phyloP scores from a whole-genome alignment of 2,329 filamentous ascomycete species.

The Immersiporthe knoxdaviesiana region DNA sequence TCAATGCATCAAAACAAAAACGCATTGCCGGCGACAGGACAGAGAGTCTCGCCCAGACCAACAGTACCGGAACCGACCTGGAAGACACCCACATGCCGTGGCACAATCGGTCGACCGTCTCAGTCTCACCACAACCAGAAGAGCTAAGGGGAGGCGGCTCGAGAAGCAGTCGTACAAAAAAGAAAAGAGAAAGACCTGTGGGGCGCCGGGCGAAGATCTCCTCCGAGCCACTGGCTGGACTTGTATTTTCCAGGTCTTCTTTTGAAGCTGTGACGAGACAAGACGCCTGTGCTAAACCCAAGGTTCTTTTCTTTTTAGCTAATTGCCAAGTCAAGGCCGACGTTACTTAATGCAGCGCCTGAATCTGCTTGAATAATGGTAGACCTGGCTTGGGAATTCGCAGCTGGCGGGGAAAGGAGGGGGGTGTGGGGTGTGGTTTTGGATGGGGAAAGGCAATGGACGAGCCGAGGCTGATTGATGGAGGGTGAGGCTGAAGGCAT shows the following conservation, averaged over 20 bases:
- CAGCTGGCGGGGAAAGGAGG: neutral
- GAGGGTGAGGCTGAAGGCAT: conserved; percentile 3
- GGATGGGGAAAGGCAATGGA: neutral
- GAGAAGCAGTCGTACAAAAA: neutral
- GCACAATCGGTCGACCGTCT: neutral
- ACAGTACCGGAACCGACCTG: neutral
- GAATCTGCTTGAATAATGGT: neutral
- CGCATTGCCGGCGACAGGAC: neutral
- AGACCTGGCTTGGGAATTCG: neutral
- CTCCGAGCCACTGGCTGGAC: neutral
- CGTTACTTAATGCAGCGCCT: conserved; percentile 1
- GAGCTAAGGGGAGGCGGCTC: neutral
- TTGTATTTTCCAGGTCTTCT: neutral
- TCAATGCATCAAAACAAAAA: conserved; percentile 4
- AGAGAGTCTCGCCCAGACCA: neutral
- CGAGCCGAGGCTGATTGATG: neutral
- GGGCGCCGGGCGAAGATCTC: conserved; percentile 1
- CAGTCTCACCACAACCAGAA: neutral
- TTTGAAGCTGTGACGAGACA: conserved; percentile 9
- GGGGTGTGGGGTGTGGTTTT: neutral
- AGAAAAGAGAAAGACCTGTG: neutral
- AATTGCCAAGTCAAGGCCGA: neutral
- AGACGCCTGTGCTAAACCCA: neutral
- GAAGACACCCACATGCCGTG: neutral
- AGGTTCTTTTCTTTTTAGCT: neutral